Percentiles rank a stretch among this genome's conserved stretches.
Conservation (phyloP, 163 green algal genomes). For the Trebouxia gelatinosa region DNA sequence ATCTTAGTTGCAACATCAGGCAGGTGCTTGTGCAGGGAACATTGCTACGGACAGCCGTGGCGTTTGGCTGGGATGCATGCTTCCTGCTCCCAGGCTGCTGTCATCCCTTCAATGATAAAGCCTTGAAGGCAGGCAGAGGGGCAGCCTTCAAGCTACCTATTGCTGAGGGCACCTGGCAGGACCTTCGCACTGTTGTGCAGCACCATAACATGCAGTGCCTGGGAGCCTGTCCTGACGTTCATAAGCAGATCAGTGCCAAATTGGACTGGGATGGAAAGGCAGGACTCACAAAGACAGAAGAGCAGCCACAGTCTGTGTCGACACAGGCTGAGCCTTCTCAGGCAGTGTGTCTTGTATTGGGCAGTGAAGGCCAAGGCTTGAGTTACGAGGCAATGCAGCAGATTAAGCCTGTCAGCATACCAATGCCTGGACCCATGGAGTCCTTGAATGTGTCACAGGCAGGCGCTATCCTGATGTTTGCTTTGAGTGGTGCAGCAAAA, state of each 20-base stretch:
- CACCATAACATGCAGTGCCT: constrained; percentile 33
- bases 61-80: constrained; percentile 84
- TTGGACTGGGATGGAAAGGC: too few species aligned
- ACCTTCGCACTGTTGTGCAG: constrained; percentile 42
- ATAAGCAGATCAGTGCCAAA: too few species aligned
- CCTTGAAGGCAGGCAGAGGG: constrained; percentile 65
- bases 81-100: constrained; percentile 82
- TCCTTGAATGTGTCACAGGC: constrained; percentile 90
- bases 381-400: constrained; percentile 44
- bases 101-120: constrained; percentile 89
- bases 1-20: too few species aligned
- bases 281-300: too few species aligned
- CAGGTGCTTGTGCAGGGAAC: constrained; percentile 62
- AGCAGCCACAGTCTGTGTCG: neutral
- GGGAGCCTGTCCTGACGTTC: neutral
- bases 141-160: constrained; percentile 69
- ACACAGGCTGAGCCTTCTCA: constrained; percentile 28
- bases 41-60: constrained; percentile 81
- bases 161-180: constrained; percentile 40
- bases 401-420: constrained; percentile 68
- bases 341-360: constrained; percentile 77
- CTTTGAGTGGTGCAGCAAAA: constrained; percentile 47
- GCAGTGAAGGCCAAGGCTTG: constrained; percentile 85
- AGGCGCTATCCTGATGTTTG: constrained; percentile 88
- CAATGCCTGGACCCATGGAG: constrained; percentile 86